Conservation (phyloP, 768 basidiomycete genomes). For the Udeniomyces megalosporus region DNA sequence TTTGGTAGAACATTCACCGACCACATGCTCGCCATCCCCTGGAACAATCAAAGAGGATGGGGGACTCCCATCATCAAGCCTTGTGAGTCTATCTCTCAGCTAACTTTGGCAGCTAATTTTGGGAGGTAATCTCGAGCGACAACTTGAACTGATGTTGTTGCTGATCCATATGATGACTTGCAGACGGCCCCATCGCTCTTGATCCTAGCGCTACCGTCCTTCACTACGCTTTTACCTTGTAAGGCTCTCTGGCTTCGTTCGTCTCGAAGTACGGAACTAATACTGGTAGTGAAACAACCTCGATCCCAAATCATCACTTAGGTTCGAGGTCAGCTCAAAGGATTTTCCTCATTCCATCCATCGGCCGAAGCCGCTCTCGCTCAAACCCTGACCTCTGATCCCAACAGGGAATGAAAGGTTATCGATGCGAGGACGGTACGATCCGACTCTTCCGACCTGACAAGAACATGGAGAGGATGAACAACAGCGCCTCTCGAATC, state of each 20-base stretch:
- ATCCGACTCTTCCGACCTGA: constrained; percentile 82
- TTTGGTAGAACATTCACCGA: constrained; percentile 83
- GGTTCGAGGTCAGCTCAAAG: too few species aligned
- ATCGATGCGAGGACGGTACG: constrained; percentile 52
- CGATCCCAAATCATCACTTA: too few species aligned
- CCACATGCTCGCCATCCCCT: constrained; percentile 69
- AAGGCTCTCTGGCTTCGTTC: too few species aligned
- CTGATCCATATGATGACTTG: neutral
- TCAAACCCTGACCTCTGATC: too few species aligned
- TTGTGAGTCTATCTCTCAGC: constrained; percentile 38
- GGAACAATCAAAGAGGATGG: constrained; percentile 63
- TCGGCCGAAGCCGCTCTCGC: neutral
- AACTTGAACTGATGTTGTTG: neutral
- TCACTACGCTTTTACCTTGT: constrained; percentile 79
- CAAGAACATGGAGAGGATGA: constrained; percentile 55
- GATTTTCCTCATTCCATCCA: too few species aligned
- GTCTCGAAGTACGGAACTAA: neutral
- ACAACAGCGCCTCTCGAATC: constrained; percentile 29
- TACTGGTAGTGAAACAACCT: too few species aligned
- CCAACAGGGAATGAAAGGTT: constrained; percentile 74
- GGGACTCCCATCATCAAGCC: constrained; percentile 63
- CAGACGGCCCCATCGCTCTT: constrained; percentile 55
- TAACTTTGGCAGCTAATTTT: neutral
- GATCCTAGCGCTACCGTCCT: constrained; percentile 71
- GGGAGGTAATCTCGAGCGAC: too few species aligned